phyloP scores from a whole-genome alignment of 2,329 filamentous ascomycete species.

The Ilyonectria sp. region DNA sequence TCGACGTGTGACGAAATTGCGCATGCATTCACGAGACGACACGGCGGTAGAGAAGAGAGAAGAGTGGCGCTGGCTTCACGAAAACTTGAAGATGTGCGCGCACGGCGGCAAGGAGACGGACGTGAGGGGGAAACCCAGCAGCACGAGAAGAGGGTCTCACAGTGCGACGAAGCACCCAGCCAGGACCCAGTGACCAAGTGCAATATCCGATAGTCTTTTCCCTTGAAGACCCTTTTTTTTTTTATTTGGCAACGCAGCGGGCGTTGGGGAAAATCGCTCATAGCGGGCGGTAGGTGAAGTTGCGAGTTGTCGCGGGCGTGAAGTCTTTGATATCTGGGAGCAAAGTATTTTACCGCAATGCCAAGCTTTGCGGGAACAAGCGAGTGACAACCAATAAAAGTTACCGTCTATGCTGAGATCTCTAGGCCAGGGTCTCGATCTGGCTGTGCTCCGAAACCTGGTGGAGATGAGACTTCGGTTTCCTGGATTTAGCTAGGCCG shows the following conservation, averaged over 20 bases:
- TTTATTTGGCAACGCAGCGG: constrained; percentile 25
- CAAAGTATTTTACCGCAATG: constrained; percentile 32
- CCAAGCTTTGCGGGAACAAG: constrained; percentile 38
- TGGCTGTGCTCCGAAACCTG: constrained; percentile 26
- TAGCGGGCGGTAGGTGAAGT: constrained; percentile 23
- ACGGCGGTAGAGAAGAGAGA: background rate
- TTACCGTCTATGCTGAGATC: constrained; percentile 31
- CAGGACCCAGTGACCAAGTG: constrained; percentile 23
- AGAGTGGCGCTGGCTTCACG: background rate
- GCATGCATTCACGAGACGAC: constrained; percentile 22
- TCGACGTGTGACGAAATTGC: constrained; percentile 24
- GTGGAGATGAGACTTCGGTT: constrained; percentile 27
- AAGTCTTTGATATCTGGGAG: constrained; percentile 32
- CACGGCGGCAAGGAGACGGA: constrained; percentile 24
- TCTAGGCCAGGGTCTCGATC: background rate
- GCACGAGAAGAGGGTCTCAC: constrained; percentile 19
- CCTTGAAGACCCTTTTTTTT: constrained; percentile 5
- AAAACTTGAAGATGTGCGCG: constrained; percentile 6
- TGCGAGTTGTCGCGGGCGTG: constrained; percentile 29
- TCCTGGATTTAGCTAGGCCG: constrained; percentile 30
- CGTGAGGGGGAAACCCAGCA: constrained; percentile 12
- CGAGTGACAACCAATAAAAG: constrained; percentile 38
- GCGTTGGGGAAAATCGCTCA: constrained; percentile 41
- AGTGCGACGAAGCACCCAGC: constrained; percentile 16
- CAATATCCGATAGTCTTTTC: constrained; percentile 29